Evolutionary conservation across 2,329 filamentous ascomycete genomes (phyloP).

Genomic region (Ascochyta clinopodiicola): DNA sequence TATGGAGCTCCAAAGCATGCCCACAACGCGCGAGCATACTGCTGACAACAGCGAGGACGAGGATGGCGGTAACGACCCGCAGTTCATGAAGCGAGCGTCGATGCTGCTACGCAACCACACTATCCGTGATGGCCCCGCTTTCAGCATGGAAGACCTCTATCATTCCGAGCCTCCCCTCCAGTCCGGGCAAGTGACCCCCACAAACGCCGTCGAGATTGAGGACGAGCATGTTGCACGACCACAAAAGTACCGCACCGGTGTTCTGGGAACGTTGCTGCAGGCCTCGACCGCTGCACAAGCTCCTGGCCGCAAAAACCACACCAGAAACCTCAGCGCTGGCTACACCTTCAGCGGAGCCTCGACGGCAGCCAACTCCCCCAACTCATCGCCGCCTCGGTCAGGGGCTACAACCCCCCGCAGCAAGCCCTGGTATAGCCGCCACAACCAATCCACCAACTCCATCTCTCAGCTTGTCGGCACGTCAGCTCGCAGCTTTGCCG

Average conservation of each 20-base stretch:
- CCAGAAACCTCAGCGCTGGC: conserved; percentile 34
- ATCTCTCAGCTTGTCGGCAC: conserved; percentile 54
- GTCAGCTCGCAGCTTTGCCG: conserved; percentile 51
- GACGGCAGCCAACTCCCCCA: conserved; percentile 45
- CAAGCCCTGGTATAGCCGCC: conserved; percentile 47
- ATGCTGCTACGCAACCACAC: conserved; percentile 45
- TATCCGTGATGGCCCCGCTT: conserved; percentile 23
- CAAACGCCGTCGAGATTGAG: conserved; percentile 57
- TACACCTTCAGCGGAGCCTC: conserved; percentile 41
- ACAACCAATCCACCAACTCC: conserved; percentile 49
- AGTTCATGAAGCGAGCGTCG: conserved; percentile 52
- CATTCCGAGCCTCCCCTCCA: conserved; percentile 37
- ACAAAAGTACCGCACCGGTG: conserved; percentile 72
- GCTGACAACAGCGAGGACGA: conserved; percentile 35
- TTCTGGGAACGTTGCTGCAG: conserved; percentile 75
- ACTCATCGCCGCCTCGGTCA: conserved; percentile 51
- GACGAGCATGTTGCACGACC: conserved; percentile 72
- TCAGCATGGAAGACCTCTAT: conserved; percentile 40
- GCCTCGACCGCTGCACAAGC: conserved; percentile 27
- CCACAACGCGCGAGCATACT: conserved; percentile 25
- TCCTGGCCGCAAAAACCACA: neutral
- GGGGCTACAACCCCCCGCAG: conserved; percentile 51
- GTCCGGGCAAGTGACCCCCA: conserved; percentile 59
- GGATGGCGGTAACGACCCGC: conserved; percentile 37
- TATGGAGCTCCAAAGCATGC: conserved; percentile 25